These are phyloP conservation scores for Sclerotinia trifoliorum DNA, from an alignment of 2,329 filamentous ascomycete genomes.

Conservation along the genomic window DNA sequence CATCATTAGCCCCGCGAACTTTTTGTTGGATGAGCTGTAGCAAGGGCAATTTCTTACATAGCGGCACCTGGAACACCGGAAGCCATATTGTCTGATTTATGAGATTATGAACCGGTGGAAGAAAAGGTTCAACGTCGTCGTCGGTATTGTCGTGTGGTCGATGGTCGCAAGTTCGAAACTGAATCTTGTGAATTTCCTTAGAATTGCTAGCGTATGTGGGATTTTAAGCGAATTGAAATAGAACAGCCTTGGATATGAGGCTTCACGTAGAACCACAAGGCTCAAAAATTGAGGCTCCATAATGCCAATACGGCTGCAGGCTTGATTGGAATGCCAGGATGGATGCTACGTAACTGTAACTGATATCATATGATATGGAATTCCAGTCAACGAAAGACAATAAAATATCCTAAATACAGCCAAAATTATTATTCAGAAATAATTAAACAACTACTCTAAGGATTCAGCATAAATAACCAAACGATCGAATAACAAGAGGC, in stretches of 20 bases:
- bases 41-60: conserved; percentile 38
- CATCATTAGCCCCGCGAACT: conserved; percentile 26
- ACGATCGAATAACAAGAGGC: not conserved
- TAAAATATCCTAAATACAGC: not conserved
- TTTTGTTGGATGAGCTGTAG: conserved; percentile 13
- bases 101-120: conserved; percentile 35
- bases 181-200: conserved; percentile 11
- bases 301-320: not conserved
- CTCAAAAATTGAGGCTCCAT: not conserved
- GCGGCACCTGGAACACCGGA: conserved; percentile 42
- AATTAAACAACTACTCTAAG: not conserved
- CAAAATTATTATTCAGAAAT: conserved; percentile 5
- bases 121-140: conserved; percentile 34
- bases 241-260: conserved; percentile 9
- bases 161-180: conserved; percentile 20
- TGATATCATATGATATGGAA: conserved; percentile 4
- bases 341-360: conserved; percentile 8
- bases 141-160: conserved; percentile 26
- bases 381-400: not conserved
- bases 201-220: conserved; percentile 21
- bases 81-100: conserved; percentile 41
- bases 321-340: not conserved
- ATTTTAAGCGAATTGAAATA: conserved; percentile 17
- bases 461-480: not conserved
- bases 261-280: not conserved